Evolutionary conservation across 2,329 filamentous ascomycete genomes (phyloP).

Genomic region (Blastomyces percursus): DNA sequence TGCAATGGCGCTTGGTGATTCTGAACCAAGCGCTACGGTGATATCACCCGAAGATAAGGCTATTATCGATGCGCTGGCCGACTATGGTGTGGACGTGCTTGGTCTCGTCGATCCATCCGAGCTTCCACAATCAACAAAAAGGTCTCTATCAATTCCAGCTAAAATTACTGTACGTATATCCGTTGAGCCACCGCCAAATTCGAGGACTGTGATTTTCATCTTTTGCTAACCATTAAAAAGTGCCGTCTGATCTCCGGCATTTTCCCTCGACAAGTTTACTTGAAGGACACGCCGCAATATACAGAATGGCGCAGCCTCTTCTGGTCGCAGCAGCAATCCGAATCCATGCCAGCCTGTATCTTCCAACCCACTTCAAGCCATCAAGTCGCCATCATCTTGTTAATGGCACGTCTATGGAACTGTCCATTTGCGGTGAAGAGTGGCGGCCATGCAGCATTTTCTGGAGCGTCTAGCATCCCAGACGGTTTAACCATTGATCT

Average conservation of each 20-base stretch:
- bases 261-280: slow-evolving; percentile 12
- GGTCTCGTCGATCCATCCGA: background rate
- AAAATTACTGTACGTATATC: background rate
- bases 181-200: background rate
- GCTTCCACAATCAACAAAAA: background rate
- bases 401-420: slow-evolving; percentile 21
- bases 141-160: background rate
- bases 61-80: background rate
- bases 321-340: slow-evolving; percentile 30
- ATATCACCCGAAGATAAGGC: background rate
- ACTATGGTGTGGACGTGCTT: background rate
- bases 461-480: slow-evolving; percentile 42
- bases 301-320: slow-evolving; percentile 16
- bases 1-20: background rate
- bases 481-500: slow-evolving; percentile 30
- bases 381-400: slow-evolving; percentile 25
- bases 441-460: slow-evolving; percentile 48
- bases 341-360: slow-evolving; percentile 25
- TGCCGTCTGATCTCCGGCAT: slow-evolving; percentile 10
- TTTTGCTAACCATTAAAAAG: background rate
- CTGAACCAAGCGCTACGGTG: background rate
- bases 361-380: slow-evolving; percentile 22
- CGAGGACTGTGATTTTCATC: background rate
- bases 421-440: slow-evolving; percentile 45
- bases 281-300: slow-evolving; percentile 9